Base-by-base conservation (phyloP, 768 basidiomycete species). In the Boletus coccyginus region DNA sequence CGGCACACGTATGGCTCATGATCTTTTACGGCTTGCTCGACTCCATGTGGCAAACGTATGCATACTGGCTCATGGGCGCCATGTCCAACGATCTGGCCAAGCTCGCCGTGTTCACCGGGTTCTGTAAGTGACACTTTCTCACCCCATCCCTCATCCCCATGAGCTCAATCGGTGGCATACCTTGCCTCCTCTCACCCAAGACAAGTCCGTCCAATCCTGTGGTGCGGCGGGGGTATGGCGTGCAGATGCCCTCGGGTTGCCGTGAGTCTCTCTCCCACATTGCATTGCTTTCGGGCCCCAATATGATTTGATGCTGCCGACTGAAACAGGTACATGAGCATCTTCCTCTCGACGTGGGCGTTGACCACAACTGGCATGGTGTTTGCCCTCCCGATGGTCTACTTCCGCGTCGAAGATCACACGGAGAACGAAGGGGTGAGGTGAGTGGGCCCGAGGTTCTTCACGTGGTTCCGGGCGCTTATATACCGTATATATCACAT, bases 1-100 rank as follows among this genome's bases (percentile, higher is more conserved):
- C 79, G 3, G 80, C 77, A 33, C 78, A 78, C 55, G 73, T 88
- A 16, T 79, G 79, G 72, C 73, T 93, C 19, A 90, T 85, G 72
- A 80, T 89, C 54, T 81, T 85, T 68, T 89, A 81, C 63, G 87
- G 90, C n/a, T 60, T 92, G 3, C 78, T 92, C 49, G 92, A 94
- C 57, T 78, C 90, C 1, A 86, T 90, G 83, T 93, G 89, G 89
- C 92, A 93, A 68, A 90, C 87, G 3, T 84, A 83, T 0, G 84
- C 84, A 4, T 91, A 92, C 70, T 91, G 88, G 88, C 78, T 90
- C 62, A 88, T 90, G 82, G 91, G 92, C 32, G 87, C 88, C 14
- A 89, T 94, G 86, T 90, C 88, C 16, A 92, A 93, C 56, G 82
- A 91, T 64, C 83, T 88, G 3, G 81, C 79, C 5, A 90, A 89